phyloP scores from a whole-genome alignment of 768 basidiomycete genomes.

The Suillus hirtellus region DNA sequence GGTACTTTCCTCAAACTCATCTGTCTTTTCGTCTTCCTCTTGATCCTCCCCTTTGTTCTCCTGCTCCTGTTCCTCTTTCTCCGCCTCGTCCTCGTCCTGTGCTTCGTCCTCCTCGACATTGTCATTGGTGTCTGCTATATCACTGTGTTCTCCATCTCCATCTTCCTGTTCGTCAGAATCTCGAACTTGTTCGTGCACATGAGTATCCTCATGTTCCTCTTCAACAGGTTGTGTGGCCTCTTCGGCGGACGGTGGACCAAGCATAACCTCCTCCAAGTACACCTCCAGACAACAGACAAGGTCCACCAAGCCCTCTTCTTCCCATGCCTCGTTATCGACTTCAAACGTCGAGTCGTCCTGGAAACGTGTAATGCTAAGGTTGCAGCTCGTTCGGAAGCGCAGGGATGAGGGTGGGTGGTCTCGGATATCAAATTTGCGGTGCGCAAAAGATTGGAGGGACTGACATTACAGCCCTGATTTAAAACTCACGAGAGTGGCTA shows the following conservation, averaged over 20 bases:
- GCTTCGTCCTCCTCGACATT: neutral
- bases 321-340: constrained; percentile 5
- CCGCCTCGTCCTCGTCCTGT: neutral
- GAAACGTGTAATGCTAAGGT: neutral
- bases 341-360: neutral
- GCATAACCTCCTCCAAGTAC: neutral
- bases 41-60: neutral
- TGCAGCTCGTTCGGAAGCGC: constrained; percentile 3
- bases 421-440: neutral
- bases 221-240: neutral
- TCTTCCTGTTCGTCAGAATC: neutral
- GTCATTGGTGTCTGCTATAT: neutral
- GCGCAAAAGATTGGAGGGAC: neutral
- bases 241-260: neutral
- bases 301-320: neutral
- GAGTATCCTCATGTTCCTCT: neutral
- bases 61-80: neutral
- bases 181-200: neutral
- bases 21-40: neutral
- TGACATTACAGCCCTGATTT: neutral
- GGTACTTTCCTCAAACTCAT: neutral
- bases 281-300: constrained; percentile 2
- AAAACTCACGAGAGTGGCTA: neutral
- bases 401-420: neutral
- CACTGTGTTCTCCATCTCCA: neutral